phyloP scores from a whole-genome alignment of 129 eudicot species.

The Pseudognaphalium luteoalbum region DNA sequence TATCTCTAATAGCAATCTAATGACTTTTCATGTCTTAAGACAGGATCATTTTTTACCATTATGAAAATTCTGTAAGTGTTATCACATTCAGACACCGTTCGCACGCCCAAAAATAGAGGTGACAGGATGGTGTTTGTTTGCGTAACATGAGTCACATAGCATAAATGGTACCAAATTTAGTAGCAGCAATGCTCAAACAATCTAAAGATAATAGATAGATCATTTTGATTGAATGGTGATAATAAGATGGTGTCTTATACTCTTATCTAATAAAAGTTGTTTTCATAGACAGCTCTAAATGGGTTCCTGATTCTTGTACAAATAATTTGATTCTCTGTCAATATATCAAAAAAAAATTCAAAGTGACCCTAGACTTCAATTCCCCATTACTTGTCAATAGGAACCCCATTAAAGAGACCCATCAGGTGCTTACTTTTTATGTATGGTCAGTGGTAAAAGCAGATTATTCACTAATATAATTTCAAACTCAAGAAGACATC shows the following conservation, averaged over 20 bases:
- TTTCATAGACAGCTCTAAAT: slow-evolving; percentile 29
- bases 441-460: slow-evolving; percentile 24
- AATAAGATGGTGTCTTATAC: slow-evolving; percentile 27
- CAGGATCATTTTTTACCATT: not conserved
- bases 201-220: not conserved
- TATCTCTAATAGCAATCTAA: slow-evolving; percentile 26
- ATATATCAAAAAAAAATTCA: slow-evolving; percentile 18
- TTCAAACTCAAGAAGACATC: slow-evolving; percentile 12
- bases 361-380: slow-evolving; percentile 16
- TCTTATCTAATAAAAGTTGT: slow-evolving; percentile 13
- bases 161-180: not conserved
- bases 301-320: slow-evolving; percentile 44
- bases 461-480: slow-evolving; percentile 23
- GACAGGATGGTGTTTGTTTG: not conserved
- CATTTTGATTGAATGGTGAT: not conserved
- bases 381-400: too few relatives aligned
- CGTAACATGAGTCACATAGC: slow-evolving; percentile 12
- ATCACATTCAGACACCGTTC: slow-evolving; percentile 9
- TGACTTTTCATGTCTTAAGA: slow-evolving; percentile 23
- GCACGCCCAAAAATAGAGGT: slow-evolving; percentile 3
- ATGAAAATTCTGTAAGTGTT: slow-evolving; percentile 19
- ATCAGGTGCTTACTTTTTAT: slow-evolving; percentile 38
- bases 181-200: slow-evolving; percentile 1
- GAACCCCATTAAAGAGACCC: slow-evolving; percentile 3
- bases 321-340: slow-evolving; percentile 37